Evolutionary conservation across 1,284 basidiomycete species (phyloP).

Genomic region (Fistulinella cinereoalba): DNA sequence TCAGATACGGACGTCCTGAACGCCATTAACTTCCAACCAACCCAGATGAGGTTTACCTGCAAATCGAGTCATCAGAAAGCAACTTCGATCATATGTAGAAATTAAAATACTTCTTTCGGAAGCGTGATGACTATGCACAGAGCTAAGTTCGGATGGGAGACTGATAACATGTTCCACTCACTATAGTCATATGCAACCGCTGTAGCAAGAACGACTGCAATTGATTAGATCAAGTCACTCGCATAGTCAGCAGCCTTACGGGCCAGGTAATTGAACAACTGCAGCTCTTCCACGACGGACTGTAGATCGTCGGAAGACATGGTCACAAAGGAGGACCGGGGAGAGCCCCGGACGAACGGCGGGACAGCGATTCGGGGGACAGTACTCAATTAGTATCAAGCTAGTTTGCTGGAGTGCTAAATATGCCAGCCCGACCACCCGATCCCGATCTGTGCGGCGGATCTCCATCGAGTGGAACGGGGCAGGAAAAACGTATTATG

Average conservation of each 20-base stretch:
- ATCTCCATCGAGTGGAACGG: not conserved
- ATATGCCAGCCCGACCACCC: not conserved
- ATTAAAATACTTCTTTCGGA: conserved; percentile 12
- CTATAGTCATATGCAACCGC: conserved; percentile 21
- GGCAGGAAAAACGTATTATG: not conserved
- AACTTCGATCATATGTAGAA: not conserved
- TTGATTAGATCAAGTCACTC: conserved; percentile 1
- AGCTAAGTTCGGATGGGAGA: not conserved
- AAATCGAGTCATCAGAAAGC: not conserved
- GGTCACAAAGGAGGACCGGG: not conserved
- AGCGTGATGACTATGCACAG: conserved; percentile 15
- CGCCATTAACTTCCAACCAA: conserved; percentile 7
- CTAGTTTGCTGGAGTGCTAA: not conserved
- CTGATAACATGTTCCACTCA: conserved; percentile 4
- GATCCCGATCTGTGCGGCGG: not conserved
- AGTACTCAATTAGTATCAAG: too few species aligned
- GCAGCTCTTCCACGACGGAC: conserved; percentile 9
- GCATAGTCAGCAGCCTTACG: conserved; percentile 7
- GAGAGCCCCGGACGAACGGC: not conserved
- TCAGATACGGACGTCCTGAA: not conserved
- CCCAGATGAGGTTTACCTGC: conserved; percentile 21
- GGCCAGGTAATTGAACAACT: conserved; percentile 10
- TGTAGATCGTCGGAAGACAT: conserved; percentile 18
- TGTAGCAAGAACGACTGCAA: conserved; percentile 9
- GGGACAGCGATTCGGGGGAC: not conserved